Base-by-base conservation (phyloP, 2,329 filamentous ascomycete genomes). In the Alternaria dauci region DNA sequence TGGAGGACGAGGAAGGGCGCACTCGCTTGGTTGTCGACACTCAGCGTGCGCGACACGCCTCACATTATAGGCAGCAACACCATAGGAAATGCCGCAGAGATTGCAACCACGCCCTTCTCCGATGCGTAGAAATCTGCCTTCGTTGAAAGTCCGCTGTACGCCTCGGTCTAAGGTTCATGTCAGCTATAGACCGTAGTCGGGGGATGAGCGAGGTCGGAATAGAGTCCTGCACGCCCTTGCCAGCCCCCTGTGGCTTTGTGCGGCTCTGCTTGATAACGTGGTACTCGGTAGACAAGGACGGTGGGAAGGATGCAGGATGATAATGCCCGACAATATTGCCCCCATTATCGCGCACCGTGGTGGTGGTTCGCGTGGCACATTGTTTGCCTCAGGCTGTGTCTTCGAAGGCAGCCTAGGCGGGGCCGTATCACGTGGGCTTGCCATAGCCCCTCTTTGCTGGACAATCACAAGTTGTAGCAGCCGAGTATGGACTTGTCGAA, bases 171-270 rank as follows among this genome's bases (percentile, higher is more conserved):
- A 2, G 9, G 0, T 14, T 25, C 11, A 25, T 42, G 39, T 16
- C 20, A 42, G 39, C 39, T 25, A 42, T 7, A 7, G 12, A 42
- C 12, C 2, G 5, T 6, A 25, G 6, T 18, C 20, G 1, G 23
- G 6, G 8, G 11, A 42, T 52, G 55, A 58, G 26, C 26, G 55
- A 58, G 28, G 55, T 58, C 20, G 18, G n/a, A 52, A 46, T 46
- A 58, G 41, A 47, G 55, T 41, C 55, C 39, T 28, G 55, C 8
- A 46, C 11, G n/a, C 54, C 18, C 28, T 43, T 53, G 14, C 38
- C 39, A 20, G 4, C 4, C 16, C 39, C 7, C 28, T 25, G 30
- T 39, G 8, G 36, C 36, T 7, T 16, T 16, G 39, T 25, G 39
- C 39, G 20, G 39, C 39, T 42, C 39, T 42, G 34, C 30, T 23